Conservation (phyloP, 257 asterid genomes). For the Scutellaria barbata region DNA sequence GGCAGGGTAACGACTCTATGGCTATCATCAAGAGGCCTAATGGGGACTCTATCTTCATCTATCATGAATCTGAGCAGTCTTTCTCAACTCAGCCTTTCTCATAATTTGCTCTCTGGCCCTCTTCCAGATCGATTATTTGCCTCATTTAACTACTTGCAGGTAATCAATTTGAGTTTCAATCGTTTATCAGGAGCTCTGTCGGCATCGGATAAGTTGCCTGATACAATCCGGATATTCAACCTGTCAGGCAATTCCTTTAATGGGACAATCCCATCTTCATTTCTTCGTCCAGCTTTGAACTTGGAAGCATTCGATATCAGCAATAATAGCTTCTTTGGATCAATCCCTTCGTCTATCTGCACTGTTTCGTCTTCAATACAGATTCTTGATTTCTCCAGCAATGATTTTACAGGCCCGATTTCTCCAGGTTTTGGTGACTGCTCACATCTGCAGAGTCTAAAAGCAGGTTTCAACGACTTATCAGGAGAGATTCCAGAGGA, state of each 20-base stretch:
- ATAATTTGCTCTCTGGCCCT: conserved; percentile 58
- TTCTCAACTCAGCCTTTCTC: conserved; percentile 56
- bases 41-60: conserved; percentile 52
- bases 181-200: conserved; percentile 52
- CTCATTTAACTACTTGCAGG: conserved; percentile 41
- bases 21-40: conserved; percentile 69
- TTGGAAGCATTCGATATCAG: conserved; percentile 63
- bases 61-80: conserved; percentile 58
- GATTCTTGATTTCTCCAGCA: conserved; percentile 67
- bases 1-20: conserved; percentile 56
- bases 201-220: conserved; percentile 42
- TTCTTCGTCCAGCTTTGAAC: conserved; percentile 46
- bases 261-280: conserved; percentile 51
- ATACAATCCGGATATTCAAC: conserved; percentile 45
- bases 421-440: conserved; percentile 56
- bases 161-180: conserved; percentile 69
- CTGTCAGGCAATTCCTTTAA: conserved; percentile 66
- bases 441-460: conserved; percentile 47
- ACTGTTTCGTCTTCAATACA: conserved; percentile 41
- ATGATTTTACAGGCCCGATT: conserved; percentile 63
- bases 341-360: conserved; percentile 63
- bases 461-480: conserved; percentile 69
- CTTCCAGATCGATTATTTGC: conserved; percentile 58
- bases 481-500: conserved; percentile 68
- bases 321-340: conserved; percentile 73